phyloP scores from a whole-genome alignment of 345 rosid species.

The Limnanthes douglasii region DNA sequence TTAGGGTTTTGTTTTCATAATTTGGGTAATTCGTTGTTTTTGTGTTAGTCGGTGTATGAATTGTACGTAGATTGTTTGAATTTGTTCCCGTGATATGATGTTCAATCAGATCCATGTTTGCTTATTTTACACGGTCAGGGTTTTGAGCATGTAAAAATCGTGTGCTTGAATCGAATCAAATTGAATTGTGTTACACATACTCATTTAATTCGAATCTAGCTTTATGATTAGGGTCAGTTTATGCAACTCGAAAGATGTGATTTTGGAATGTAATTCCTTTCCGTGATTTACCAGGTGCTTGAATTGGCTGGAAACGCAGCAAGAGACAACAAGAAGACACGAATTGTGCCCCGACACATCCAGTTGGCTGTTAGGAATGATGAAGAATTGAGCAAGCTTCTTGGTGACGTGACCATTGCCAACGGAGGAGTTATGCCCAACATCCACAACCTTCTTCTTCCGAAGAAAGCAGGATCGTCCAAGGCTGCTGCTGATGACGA shows the following conservation, averaged over 20 bases:
- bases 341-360: constrained; percentile 84
- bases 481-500: constrained; percentile 49
- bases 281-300: constrained; percentile 31
- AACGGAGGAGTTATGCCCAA: constrained; percentile 97
- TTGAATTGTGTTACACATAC: neutral
- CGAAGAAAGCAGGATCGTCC: constrained; percentile 59
- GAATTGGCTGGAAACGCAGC: constrained; percentile 88
- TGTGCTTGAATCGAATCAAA: neutral
- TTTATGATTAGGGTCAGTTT: neutral
- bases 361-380: constrained; percentile 87
- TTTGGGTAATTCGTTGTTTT: neutral
- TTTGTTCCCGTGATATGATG: too few relatives aligned
- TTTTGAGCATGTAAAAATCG: too few relatives aligned
- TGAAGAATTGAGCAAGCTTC: constrained; percentile 82
- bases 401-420: constrained; percentile 86
- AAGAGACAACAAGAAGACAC: constrained; percentile 78
- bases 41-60: too few relatives aligned
- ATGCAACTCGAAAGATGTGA: neutral
- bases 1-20: neutral
- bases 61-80: too few relatives aligned
- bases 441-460: constrained; percentile 88
- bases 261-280: neutral
- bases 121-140: neutral
- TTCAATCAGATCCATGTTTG: neutral
- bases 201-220: neutral